These are phyloP conservation scores for Blastobotrys serpentis DNA, from an alignment of 1,139 yeast genomes.

Conservation along the genomic window DNA sequence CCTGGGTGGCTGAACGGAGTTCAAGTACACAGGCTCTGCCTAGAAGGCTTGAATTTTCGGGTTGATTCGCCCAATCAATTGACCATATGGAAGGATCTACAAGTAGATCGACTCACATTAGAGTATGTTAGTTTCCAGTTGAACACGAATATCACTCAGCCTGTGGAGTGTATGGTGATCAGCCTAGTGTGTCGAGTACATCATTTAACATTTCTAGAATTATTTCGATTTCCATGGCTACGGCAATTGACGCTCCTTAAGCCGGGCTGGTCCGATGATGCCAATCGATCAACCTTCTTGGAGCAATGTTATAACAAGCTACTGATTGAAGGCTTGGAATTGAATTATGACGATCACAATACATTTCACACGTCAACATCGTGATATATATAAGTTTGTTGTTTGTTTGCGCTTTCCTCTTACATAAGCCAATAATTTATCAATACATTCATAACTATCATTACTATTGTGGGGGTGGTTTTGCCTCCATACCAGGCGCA, in stretches of 20 bases:
- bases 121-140: neutral
- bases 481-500: constrained; percentile 1
- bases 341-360: too few relatives aligned
- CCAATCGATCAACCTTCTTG: too few relatives aligned
- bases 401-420: too few relatives aligned
- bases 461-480: neutral
- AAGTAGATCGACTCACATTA: neutral
- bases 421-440: neutral
- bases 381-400: too few relatives aligned
- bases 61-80: neutral
- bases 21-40: neutral
- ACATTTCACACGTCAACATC: too few relatives aligned
- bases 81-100: neutral
- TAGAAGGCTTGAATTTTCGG: neutral
- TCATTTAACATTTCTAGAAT: neutral
- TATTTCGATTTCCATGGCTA: neutral
- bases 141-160: neutral
- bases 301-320: too few relatives aligned
- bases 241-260: too few relatives aligned
- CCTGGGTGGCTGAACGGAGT: neutral
- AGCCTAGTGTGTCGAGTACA: neutral
- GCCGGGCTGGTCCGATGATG: too few relatives aligned
- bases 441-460: neutral
- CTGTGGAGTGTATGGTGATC: neutral
- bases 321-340: too few relatives aligned